Percentiles rank a stretch among this genome's conserved stretches.
These are phyloP conservation scores for Wickerhamiella bombiphila DNA, from an alignment of 805 yeast genomes.

Conservation along the genomic window DNA sequence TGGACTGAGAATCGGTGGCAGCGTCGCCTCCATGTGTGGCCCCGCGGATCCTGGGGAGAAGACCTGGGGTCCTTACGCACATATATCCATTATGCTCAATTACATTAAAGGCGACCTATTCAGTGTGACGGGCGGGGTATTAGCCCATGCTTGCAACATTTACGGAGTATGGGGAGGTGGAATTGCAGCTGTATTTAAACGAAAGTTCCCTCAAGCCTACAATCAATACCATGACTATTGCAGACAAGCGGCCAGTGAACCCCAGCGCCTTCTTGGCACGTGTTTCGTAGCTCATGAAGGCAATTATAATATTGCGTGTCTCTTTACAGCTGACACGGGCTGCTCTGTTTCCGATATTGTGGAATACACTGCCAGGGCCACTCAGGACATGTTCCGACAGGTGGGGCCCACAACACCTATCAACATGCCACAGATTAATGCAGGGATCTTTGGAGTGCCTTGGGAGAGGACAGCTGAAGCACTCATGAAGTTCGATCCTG, in stretches of 20 bases:
- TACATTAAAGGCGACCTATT: slow-evolving; percentile 50
- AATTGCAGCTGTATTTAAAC: slow-evolving; percentile 45
- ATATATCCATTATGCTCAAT: slow-evolving; percentile 8
- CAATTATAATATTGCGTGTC: slow-evolving; percentile 38
- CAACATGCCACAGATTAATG: slow-evolving; percentile 63
- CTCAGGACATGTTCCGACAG: slow-evolving; percentile 33
- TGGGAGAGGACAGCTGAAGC: slow-evolving; percentile 55
- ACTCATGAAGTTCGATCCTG: slow-evolving; percentile 25
- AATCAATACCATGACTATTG: slow-evolving; percentile 34
- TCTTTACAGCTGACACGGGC: slow-evolving; percentile 45
- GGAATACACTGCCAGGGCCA: slow-evolving; percentile 34
- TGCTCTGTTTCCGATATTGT: slow-evolving; percentile 35
- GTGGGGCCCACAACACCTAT: slow-evolving; percentile 21
- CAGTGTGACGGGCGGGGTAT: slow-evolving; percentile 28
- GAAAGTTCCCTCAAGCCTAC: slow-evolving; percentile 44
- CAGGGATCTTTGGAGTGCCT: slow-evolving; percentile 69
- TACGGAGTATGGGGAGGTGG: slow-evolving; percentile 80
- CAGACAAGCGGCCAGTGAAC: slow-evolving; percentile 14
- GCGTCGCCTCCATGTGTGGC: background rate
- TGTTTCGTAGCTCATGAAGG: slow-evolving; percentile 33
- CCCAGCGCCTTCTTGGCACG: slow-evolving; percentile 37
- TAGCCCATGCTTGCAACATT: slow-evolving; percentile 73
- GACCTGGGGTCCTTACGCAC: background rate
- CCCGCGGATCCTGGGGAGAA: background rate
- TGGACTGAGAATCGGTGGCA: slow-evolving; percentile 26